Percentiles rank a stretch among this genome's conserved stretches.
These are phyloP conservation scores for Pythium apleroticum DNA, from an alignment of 352 stramenopile species.

Conservation along the genomic window DNA sequence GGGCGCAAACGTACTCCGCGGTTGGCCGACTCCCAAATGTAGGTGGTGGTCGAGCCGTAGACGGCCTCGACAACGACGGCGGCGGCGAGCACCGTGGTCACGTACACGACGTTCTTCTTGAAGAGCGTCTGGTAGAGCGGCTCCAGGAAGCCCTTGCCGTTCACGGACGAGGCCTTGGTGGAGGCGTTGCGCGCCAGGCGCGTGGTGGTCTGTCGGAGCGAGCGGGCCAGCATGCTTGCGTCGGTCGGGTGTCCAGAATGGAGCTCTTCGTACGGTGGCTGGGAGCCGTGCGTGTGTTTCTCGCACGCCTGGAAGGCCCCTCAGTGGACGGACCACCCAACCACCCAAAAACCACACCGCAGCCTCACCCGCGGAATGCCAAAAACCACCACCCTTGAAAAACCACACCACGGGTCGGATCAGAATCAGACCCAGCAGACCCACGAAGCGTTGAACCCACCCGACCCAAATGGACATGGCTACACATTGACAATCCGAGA, in stretches of 20 bases:
- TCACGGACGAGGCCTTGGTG: constrained; percentile 77
- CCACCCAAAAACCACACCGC: constrained; percentile 11
- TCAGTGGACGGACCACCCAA: constrained; percentile 14
- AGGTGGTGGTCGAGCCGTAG: constrained; percentile 70
- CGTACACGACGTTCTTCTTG: constrained; percentile 82
- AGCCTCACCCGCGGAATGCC: background rate
- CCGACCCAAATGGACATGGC: background rate
- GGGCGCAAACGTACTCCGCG: constrained; percentile 58
- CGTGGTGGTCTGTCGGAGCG: constrained; percentile 39
- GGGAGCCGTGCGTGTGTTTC: constrained; percentile 11
- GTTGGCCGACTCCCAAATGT: constrained; percentile 83
- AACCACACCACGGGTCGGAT: background rate
- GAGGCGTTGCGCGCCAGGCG: constrained; percentile 44
- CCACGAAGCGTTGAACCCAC: background rate
- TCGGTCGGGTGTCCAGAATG: constrained; percentile 1
- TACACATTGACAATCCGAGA: background rate
- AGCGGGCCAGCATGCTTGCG: constrained; percentile 52
- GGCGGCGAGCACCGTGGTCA: constrained; percentile 73
- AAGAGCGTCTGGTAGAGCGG: constrained; percentile 75
- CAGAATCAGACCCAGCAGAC: background rate
- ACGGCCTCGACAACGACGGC: constrained; percentile 67
- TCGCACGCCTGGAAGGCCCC: constrained; percentile 4
- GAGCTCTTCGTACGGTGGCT: constrained; percentile 22
- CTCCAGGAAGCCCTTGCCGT: constrained; percentile 69
- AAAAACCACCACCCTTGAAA: constrained; percentile 9